A percentile compares a stretch with the other conserved stretches of the same genome.
Evolutionary conservation across 2,329 filamentous ascomycete species (phyloP).

Genomic region (Grosmannia serpens): DNA sequence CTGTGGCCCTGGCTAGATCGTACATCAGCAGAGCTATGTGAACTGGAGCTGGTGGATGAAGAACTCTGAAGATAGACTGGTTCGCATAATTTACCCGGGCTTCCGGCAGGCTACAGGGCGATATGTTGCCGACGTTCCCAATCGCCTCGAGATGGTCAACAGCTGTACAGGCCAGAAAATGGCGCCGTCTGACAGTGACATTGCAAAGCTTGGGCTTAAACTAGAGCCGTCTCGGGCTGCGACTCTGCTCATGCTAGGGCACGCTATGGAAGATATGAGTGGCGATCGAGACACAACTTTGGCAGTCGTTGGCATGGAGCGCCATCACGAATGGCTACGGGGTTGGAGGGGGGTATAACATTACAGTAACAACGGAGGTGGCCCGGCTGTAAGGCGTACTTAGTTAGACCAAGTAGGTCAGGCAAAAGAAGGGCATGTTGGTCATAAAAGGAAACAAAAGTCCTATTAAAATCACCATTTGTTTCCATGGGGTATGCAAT

Average conservation of each 20-base stretch:
- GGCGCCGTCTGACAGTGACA: background rate
- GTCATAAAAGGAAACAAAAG: too few species aligned
- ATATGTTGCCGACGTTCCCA: background rate
- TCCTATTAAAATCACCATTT: too few species aligned
- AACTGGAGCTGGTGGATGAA: conserved; percentile 2
- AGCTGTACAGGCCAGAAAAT: background rate
- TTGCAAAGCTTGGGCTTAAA: background rate
- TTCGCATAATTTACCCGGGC: background rate
- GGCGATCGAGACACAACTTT: background rate
- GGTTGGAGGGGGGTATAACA: background rate
- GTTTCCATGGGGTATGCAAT: too few species aligned
- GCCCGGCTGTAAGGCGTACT: too few species aligned
- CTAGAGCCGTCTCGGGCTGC: background rate
- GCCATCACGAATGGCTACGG: background rate
- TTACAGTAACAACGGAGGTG: too few species aligned
- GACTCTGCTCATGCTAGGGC: background rate
- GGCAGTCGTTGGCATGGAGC: background rate
- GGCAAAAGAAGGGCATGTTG: too few species aligned
- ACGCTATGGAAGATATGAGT: background rate
- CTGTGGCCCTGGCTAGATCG: conserved; percentile 3
- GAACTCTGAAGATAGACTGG: background rate
- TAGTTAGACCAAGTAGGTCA: too few species aligned
- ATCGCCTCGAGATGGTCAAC: background rate
- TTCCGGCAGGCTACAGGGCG: background rate
- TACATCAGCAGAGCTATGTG: background rate